Conservation (phyloP, 2,329 filamentous ascomycete genomes). For the Aureobasidium leucospermi region DNA sequence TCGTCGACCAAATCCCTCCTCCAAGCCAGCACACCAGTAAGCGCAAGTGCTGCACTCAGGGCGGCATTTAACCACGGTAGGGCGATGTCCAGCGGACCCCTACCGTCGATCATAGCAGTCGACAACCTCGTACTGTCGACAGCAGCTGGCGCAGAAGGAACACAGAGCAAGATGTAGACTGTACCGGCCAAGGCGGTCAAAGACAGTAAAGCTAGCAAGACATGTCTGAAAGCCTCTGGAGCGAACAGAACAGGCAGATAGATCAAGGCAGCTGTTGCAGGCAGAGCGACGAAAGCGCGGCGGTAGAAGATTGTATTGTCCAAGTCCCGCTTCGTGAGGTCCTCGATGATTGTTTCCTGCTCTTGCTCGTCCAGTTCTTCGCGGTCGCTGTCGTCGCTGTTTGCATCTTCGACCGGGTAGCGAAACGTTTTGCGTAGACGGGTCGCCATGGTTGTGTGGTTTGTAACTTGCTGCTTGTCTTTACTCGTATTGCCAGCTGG, state of each 20-base stretch:
- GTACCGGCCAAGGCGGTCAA: conserved; percentile 58
- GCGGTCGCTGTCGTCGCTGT: conserved; percentile 45
- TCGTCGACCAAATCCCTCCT: conserved; percentile 22
- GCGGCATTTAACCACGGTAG: conserved; percentile 55
- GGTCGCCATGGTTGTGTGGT: conserved; percentile 38
- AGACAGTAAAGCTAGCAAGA: conserved; percentile 48
- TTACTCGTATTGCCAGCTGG: neutral
- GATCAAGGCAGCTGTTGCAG: conserved; percentile 48
- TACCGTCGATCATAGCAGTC: conserved; percentile 23
- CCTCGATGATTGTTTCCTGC: conserved; percentile 56
- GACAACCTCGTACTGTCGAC: conserved; percentile 7
- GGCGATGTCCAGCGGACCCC: conserved; percentile 49
- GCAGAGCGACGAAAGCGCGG: conserved; percentile 51
- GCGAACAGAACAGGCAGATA: conserved; percentile 46
- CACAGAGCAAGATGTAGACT: conserved; percentile 51
- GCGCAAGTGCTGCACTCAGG: conserved; percentile 47
- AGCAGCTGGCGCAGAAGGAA: conserved; percentile 41
- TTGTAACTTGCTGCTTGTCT: neutral
- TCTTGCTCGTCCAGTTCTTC: conserved; percentile 70
- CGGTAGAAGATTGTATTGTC: conserved; percentile 29
- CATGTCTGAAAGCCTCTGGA: conserved; percentile 28
- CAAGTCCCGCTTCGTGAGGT: conserved; percentile 48
- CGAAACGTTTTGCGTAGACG: conserved; percentile 70
- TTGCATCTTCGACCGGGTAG: conserved; percentile 58
- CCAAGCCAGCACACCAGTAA: conserved; percentile 38